Percentiles rank a stretch among this genome's conserved stretches.
Conservation (phyloP, 2,329 filamentous ascomycete species). For the Fusarium scirpi region DNA sequence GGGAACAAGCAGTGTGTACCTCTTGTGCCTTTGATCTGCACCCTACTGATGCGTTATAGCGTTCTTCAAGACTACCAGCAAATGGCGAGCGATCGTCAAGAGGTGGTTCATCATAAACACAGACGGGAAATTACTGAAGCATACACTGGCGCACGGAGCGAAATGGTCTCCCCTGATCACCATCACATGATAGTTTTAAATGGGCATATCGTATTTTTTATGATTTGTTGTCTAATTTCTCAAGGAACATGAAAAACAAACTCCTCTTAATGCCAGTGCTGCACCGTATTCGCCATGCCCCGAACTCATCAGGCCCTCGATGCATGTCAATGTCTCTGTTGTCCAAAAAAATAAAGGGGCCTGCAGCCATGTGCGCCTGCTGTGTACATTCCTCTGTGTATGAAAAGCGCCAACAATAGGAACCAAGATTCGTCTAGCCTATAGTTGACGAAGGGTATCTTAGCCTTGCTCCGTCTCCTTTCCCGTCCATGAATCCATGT, state of each 20-base stretch:
- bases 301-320: constrained; percentile 15
- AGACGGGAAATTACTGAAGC: not conserved
- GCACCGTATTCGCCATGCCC: constrained; percentile 30
- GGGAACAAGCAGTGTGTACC: constrained; percentile 48
- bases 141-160: constrained; percentile 30
- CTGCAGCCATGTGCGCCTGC: constrained; percentile 34
- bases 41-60: constrained; percentile 24
- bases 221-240: constrained; percentile 40
- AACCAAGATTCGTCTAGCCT: constrained; percentile 51
- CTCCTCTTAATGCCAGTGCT: constrained; percentile 34
- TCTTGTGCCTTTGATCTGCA: not conserved
- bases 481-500: constrained; percentile 30
- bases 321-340: constrained; percentile 25
- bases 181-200: constrained; percentile 4
- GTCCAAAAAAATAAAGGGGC: constrained; percentile 26
- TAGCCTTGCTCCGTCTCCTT: constrained; percentile 42
- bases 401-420: constrained; percentile 34
- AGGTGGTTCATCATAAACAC: constrained; percentile 11
- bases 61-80: constrained; percentile 23
- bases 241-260: constrained; percentile 31
- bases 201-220: constrained; percentile 33
- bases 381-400: constrained; percentile 27
- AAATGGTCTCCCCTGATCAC: not conserved
- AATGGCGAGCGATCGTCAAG: constrained; percentile 34
- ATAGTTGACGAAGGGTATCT: constrained; percentile 54